phyloP scores from a whole-genome alignment of 2,329 filamentous ascomycete genomes.

The Neoscytalidium dimidiatum region DNA sequence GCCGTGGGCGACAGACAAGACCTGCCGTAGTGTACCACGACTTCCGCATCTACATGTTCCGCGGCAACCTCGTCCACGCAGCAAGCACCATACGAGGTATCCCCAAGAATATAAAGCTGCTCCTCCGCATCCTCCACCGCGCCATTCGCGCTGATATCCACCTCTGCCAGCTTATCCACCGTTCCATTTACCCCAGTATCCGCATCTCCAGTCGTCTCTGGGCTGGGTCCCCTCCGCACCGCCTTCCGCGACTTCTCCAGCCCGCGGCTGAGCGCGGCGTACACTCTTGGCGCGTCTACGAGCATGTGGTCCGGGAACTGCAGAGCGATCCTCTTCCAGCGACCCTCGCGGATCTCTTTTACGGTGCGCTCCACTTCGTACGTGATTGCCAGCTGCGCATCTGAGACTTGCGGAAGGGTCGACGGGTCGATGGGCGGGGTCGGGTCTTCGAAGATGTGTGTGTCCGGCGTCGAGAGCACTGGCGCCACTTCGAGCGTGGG shows the following conservation, averaged over 20 bases:
- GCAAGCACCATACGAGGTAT: constrained; percentile 95
- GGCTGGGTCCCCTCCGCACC: neutral
- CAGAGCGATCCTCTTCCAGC: constrained; percentile 78
- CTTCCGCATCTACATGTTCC: constrained; percentile 87
- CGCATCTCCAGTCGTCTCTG: neutral
- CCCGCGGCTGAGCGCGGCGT: constrained; percentile 62
- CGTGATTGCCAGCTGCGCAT: constrained; percentile 71
- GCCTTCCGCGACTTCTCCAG: constrained; percentile 32
- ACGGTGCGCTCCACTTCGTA: constrained; percentile 88
- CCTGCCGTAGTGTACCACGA: constrained; percentile 91
- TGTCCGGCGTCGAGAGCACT: constrained; percentile 64
- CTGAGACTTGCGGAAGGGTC: constrained; percentile 45
- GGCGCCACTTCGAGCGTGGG: constrained; percentile 44
- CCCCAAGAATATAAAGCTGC: constrained; percentile 80
- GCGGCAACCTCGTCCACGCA: constrained; percentile 97
- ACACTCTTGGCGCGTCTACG: constrained; percentile 78
- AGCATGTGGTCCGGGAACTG: constrained; percentile 97
- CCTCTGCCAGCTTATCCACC: neutral
- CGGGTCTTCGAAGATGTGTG: constrained; percentile 60
- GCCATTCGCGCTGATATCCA: neutral
- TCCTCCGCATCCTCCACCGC: constrained; percentile 29
- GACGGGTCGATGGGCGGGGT: constrained; percentile 43
- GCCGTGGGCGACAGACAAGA: constrained; percentile 90
- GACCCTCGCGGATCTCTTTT: constrained; percentile 68
- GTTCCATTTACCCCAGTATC: neutral